These are phyloP conservation scores for Truncatella angustata DNA, from an alignment of 2,329 filamentous ascomycete genomes.

Conservation along the genomic window DNA sequence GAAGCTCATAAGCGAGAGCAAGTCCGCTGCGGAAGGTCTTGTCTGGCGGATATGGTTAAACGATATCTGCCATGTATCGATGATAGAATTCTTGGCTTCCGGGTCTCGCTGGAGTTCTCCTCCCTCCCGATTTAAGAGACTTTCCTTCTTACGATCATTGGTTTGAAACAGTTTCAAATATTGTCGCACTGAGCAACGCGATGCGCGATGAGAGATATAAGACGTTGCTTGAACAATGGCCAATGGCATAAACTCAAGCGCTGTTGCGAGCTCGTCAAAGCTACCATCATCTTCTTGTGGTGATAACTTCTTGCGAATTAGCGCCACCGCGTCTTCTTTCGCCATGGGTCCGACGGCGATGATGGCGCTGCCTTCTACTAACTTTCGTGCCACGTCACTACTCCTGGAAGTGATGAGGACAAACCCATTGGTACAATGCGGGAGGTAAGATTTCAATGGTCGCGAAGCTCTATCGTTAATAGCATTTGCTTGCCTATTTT, in stretches of 20 bases:
- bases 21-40: constrained; percentile 32
- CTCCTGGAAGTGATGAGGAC: neutral
- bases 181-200: constrained; percentile 25
- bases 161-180: constrained; percentile 39
- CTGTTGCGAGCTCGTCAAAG: neutral
- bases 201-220: constrained; percentile 27
- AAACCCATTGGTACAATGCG: constrained; percentile 12
- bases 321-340: neutral
- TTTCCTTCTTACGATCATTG: no score
- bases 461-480: no score
- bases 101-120: constrained; percentile 31
- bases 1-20: constrained; percentile 45
- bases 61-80: constrained; percentile 33
- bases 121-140: constrained; percentile 28
- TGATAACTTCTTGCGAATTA: neutral
- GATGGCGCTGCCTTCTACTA: neutral
- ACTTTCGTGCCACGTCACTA: neutral
- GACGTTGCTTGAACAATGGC: constrained; percentile 33
- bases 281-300: neutral
- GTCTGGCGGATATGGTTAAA: constrained; percentile 1
- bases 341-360: neutral
- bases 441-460: constrained; percentile 22
- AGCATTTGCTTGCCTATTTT: constrained; percentile 2
- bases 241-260: constrained; percentile 21
- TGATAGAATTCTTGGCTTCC: constrained; percentile 31